Evolutionary conservation across 2,329 filamentous ascomycete species (phyloP), one percentile per base, ranked within the genome.

Genomic region (Monosporascus sp.): DNA sequence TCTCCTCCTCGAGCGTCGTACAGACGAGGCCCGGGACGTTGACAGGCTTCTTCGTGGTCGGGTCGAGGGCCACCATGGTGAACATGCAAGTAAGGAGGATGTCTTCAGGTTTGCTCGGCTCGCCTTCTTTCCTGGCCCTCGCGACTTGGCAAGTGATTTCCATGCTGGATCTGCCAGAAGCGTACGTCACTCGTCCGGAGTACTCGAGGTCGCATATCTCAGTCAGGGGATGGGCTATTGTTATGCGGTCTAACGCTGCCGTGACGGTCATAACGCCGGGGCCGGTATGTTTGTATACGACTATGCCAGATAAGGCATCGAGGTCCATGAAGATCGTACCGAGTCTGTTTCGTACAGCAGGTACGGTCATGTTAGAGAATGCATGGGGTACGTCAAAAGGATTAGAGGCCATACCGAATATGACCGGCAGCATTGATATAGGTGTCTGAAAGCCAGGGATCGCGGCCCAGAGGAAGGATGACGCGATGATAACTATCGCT

Each of bases 161-260:
- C 69, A 89, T 82, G 65, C 85, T 89, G 55, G 83, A 88, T 53
- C 87, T 73, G 0, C 88, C 87, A 1, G 87, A 87, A 0, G 87
- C 86, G 65, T 89, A 90, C 0, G 87, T 77, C 8, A 77, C 75
- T 54, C 75, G 74, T 3, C 77, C 77, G 44, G 85, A 88, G 39
- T 90, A 79, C 63, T 91, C 85, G 9, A 92, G 79, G 67, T 92
- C 88, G 59, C 87, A 90, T 51, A 92, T 89, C 62, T 90, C 87
- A 38, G 82, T 87, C 24, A 91, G 73, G 0, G 87, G 87, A 54
- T 88, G 81, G 48, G 88, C 81, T 60, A 91, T 75, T 7, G 72
- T 76, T 63, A 79, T 78, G 11, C 77, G 70, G 54, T 79, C 76
- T 17, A 79, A 60, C 1, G 76, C 77, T 0, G 77, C 77, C 2